Evolutionary conservation across 306 rosid genomes (phyloP), one percentile per base, ranked within the genome.

Genomic region (Castanopsis chinensis): DNA sequence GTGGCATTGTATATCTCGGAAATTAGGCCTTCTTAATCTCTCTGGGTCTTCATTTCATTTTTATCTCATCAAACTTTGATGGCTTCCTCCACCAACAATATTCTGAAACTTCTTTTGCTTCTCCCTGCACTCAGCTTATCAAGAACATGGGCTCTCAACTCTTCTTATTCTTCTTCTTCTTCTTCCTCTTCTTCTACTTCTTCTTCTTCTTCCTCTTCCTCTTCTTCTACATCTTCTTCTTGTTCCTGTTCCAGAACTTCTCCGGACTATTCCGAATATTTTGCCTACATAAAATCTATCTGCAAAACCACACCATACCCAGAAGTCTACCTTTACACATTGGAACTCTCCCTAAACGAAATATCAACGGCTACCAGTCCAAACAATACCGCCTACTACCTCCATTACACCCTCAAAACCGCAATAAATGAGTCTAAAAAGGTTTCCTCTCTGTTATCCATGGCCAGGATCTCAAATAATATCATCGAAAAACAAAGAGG

Each of bases 401-500:
- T 93, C 59, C 94, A 91, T 64, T 87, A 87, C 23, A 78, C 90
- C 61, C 96, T 93, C 52, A 76, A 88, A 81, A 75, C 14, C 3
- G 87, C 97, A 0, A 84, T 87, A 58, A 85, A 91, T 0, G 89
- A 93, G 76, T 82, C 92, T 71, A 80, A 80, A 64, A 89, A 93
- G 60, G 88, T 93, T 67, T 85, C 91, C n/a, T 67, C 71, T 73
- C 79, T 87, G 10, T 72, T 93, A 76, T 71, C 63, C 49, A 73
- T 73, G 55, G 91, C 88, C 0, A 84, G 86, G 1, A 77, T 84
- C 3, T 43, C 70, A 6, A 83, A 72, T 83, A 86, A 37, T 8
- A 8, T 93, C 73, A 72, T 85, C 43, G 96, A 93, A 83, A 91
- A 91, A 41, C 89, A 89, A 72, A 89, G 30, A 78, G 96, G 96